Evolutionary conservation across 2,329 filamentous ascomycete species (phyloP).

Genomic region (Colletotrichum cordylinicola): DNA sequence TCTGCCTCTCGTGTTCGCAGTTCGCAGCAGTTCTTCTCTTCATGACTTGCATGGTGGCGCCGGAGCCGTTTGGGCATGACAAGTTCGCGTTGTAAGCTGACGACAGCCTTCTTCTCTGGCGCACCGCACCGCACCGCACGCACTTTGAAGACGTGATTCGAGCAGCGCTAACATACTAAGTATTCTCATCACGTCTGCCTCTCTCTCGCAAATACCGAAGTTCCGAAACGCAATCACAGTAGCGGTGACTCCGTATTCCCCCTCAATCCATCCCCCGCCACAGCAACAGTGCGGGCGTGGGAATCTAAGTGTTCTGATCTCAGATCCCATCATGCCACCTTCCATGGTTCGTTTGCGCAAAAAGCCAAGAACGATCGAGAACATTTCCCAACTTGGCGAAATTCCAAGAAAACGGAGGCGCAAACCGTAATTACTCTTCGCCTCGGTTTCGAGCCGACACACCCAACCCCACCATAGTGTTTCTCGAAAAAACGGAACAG

Average conservation of each 20-base stretch:
- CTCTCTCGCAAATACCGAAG: background rate
- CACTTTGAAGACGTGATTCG: background rate
- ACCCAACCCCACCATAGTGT: background rate
- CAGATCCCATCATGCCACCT: background rate
- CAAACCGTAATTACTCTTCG: background rate
- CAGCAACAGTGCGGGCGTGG: background rate
- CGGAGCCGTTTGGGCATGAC: background rate
- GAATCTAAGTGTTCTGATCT: background rate
- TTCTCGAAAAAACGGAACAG: background rate
- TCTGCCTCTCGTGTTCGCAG: background rate
- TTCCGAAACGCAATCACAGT: background rate
- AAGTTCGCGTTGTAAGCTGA: background rate
- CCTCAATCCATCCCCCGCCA: background rate
- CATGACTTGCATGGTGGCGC: background rate
- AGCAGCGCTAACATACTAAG: no score
- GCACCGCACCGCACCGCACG: background rate
- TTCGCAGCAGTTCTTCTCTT: background rate
- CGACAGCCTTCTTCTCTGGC: background rate
- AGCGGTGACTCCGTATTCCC: background rate
- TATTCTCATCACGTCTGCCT: no score
- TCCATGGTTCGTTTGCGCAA: background rate
- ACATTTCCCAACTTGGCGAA: background rate
- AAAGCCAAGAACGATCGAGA: constrained; percentile 7
- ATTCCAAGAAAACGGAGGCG: background rate
- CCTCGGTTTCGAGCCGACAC: background rate